Evolutionary conservation across 2,329 filamentous ascomycete species (phyloP), one percentile per base, ranked within the genome.

Genomic region (Chaetomiaceae sp.): DNA sequence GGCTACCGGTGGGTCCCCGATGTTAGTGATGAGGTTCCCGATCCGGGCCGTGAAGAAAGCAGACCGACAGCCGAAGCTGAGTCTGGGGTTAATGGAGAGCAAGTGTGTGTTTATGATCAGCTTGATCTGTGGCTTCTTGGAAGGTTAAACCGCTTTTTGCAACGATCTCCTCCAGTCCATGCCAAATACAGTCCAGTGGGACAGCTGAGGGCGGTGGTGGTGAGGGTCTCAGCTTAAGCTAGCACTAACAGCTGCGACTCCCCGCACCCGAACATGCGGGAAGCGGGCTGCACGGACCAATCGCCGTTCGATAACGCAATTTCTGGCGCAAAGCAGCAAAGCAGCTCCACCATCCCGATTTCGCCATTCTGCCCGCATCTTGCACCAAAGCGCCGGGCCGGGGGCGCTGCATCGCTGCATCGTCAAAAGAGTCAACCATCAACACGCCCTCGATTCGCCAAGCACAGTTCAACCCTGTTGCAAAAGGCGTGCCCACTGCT

Each of bases 281-380:
- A 39, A 37, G 54, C 43, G 50, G 40, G 46, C 27, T 44, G 53
- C 54, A 42, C 39, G 20, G 51, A 43, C 52, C 57, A 57, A 34
- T 39, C 43, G 41, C 38, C 52, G 44, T 54, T 42, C 57, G 58
- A 63, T 62, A 62, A 62, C 62, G 62, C 62, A 55, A 63, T 63
- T 59, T 50, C 45, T 53, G 51, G 56, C 38, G 48, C 44, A 60
- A 62, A 62, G 58, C 55, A 59, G 33, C 57, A 54, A 58, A 61
- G 50, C 48, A 41, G 48, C 40, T 50, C 56, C 56, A 55, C 50
- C 44, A 27, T 25, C 34, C 39, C 41, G 57, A 60, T 60, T 58
- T 62, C 61, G 60, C 61, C 60, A 61, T 61, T 53, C 37, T 54
- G 47, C 48, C 54, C 46, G 44, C 42, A 10, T 55, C 52, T 60